Percentiles rank a stretch among this genome's conserved stretches.
Conservation (phyloP, 2,329 filamentous ascomycete genomes). For the Niveomyces coronatus region DNA sequence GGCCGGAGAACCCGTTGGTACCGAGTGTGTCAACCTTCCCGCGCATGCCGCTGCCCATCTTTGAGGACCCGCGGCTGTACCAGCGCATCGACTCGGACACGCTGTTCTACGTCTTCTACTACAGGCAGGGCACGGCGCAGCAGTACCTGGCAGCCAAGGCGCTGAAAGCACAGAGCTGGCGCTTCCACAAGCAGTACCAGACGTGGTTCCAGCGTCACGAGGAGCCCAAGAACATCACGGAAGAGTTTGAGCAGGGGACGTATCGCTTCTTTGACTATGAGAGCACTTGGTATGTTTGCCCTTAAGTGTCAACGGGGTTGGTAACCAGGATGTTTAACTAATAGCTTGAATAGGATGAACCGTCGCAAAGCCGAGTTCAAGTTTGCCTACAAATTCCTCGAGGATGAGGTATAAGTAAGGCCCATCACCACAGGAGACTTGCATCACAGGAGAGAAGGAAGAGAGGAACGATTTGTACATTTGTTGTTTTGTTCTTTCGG, state of each 20-base stretch:
- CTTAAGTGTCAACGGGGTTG: not conserved
- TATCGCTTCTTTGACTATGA: constrained; percentile 99
- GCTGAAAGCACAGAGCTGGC: constrained; percentile 97
- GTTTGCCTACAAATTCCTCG: constrained; percentile 94
- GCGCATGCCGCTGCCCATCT: constrained; percentile 81
- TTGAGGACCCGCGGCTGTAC: constrained; percentile 85
- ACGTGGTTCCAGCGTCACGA: constrained; percentile 99
- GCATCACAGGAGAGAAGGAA: not conserved
- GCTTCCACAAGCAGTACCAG: constrained; percentile 99
- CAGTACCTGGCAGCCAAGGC: constrained; percentile 93
- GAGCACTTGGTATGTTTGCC: constrained; percentile 92
- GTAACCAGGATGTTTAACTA: not conserved
- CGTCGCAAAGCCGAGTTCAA: constrained; percentile 95
- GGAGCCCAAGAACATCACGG: constrained; percentile 96
- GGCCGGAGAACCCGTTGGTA: constrained; percentile 69
- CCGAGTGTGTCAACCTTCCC: constrained; percentile 73
- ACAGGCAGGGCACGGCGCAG: constrained; percentile 91
- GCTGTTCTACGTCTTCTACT: constrained; percentile 98
- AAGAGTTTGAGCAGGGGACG: constrained; percentile 97
- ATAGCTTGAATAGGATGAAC: constrained; percentile 73
- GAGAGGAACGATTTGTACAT: constrained; percentile 5
- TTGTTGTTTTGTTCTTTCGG: too few relatives aligned
- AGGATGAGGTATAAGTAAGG: constrained; percentile 78
- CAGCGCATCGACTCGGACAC: constrained; percentile 87
- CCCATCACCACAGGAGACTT: too few relatives aligned